Conservation (phyloP, 2,329 filamentous ascomycete species). For the Microsporum audouinii region DNA sequence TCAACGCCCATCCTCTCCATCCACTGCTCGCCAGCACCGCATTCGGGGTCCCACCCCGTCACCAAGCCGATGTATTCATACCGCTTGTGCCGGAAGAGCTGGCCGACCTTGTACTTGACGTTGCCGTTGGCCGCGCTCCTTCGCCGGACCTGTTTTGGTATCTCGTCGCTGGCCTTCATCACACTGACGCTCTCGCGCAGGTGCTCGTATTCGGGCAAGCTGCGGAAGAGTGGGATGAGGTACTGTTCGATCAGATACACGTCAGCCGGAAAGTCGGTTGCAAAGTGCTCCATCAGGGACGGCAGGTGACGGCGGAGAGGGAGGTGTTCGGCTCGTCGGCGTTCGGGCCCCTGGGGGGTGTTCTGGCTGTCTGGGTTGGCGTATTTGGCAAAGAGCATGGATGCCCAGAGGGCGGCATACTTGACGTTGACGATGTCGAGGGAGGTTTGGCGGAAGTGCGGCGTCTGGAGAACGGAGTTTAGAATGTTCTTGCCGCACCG, state of each 20-base stretch:
- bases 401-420: slow-evolving; percentile 65
- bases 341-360: background rate
- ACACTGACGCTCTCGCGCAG: slow-evolving; percentile 45
- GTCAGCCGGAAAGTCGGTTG: slow-evolving; percentile 58
- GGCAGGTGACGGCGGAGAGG: slow-evolving; percentile 53
- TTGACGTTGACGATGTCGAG: slow-evolving; percentile 50
- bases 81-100: slow-evolving; percentile 71
- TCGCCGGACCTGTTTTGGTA: slow-evolving; percentile 38
- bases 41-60: slow-evolving; percentile 68
- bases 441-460: slow-evolving; percentile 26
- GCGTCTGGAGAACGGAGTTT: slow-evolving; percentile 51
- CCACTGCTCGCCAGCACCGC: slow-evolving; percentile 49
- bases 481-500: slow-evolving; percentile 73
- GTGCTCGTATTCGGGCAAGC: slow-evolving; percentile 42
- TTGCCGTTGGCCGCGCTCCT: slow-evolving; percentile 27
- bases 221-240: slow-evolving; percentile 50
- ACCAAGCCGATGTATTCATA: slow-evolving; percentile 73
- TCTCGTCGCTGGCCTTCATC: slow-evolving; percentile 46
- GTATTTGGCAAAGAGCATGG: slow-evolving; percentile 40
- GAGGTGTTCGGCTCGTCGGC: slow-evolving; percentile 31
- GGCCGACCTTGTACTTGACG: slow-evolving; percentile 61
- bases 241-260: slow-evolving; percentile 58
- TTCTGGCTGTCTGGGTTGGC: slow-evolving; percentile 18
- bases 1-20: slow-evolving; percentile 54
- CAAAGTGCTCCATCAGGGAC: slow-evolving; percentile 53